Percentiles rank a stretch among this genome's conserved stretches.
phyloP scores from a whole-genome alignment of 495 filamentous ascomycete species.

The Darksidea phi region DNA sequence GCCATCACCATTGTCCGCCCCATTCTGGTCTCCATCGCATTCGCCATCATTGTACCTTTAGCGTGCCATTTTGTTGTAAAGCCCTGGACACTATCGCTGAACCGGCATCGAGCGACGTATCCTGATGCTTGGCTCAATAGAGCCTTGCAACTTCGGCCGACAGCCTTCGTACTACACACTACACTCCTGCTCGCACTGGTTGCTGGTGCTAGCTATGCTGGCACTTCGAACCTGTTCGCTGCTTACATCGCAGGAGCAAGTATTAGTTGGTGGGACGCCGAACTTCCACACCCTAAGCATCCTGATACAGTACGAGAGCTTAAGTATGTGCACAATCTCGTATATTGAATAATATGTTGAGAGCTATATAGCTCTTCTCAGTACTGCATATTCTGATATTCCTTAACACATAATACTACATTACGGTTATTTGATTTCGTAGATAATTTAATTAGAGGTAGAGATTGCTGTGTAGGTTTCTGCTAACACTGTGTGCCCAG shows the following conservation, averaged over 20 bases:
- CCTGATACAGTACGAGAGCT: too few relatives aligned
- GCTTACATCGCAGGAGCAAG: slow-evolving; percentile 66
- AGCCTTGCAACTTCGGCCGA: slow-evolving; percentile 26
- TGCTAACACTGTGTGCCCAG: too few relatives aligned
- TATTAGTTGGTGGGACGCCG: slow-evolving; percentile 55
- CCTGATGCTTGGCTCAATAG: slow-evolving; percentile 11
- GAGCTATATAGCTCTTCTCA: too few relatives aligned
- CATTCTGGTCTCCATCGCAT: slow-evolving; percentile 58
- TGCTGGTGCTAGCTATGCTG: slow-evolving; percentile 59
- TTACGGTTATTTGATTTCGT: too few relatives aligned
- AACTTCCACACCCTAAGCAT: slow-evolving; percentile 33
- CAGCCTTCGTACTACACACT: slow-evolving; percentile 48
- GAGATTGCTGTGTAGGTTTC: too few relatives aligned
- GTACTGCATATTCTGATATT: too few relatives aligned
- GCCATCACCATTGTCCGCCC: slow-evolving; percentile 55
- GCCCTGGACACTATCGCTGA: slow-evolving; percentile 41
- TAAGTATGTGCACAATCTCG: too few relatives aligned
- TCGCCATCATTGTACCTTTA: slow-evolving; percentile 51
- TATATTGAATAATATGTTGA: too few relatives aligned
- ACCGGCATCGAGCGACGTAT: slow-evolving; percentile 13
- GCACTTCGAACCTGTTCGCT: slow-evolving; percentile 68
- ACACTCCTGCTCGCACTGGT: slow-evolving; percentile 54
- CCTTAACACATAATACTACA: too few relatives aligned
- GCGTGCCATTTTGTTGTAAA: slow-evolving; percentile 48
- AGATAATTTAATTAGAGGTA: too few relatives aligned